These are phyloP conservation scores for Penicillium sp. DNA, from an alignment of 2,329 filamentous ascomycete genomes.

Conservation along the genomic window DNA sequence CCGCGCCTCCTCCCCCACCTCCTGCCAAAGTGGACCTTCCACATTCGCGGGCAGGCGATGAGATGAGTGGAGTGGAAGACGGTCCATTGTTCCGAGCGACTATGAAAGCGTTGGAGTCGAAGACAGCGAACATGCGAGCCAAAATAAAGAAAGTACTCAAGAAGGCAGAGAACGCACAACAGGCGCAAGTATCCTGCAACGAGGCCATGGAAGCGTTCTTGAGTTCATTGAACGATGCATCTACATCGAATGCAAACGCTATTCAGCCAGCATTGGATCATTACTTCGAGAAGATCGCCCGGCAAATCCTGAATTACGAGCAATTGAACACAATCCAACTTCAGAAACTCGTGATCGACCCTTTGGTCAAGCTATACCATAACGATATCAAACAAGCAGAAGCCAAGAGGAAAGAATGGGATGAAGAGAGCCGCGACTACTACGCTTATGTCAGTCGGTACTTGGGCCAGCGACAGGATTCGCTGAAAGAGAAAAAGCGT, in stretches of 20 bases:
- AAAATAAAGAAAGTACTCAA: constrained; percentile 97
- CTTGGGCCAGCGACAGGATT: constrained; percentile 92
- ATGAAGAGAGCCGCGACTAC: constrained; percentile 98
- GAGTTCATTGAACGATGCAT: constrained; percentile 80
- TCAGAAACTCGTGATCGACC: constrained; percentile 91
- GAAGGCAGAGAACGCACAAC: constrained; percentile 82
- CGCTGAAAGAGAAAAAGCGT: constrained; percentile 94
- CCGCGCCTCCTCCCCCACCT: constrained; percentile 29
- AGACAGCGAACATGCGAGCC: constrained; percentile 86
- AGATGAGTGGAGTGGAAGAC: constrained; percentile 80
- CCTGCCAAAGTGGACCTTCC: constrained; percentile 80
- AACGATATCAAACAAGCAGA: constrained; percentile 98
- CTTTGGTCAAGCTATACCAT: constrained; percentile 84
- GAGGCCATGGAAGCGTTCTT: constrained; percentile 79
- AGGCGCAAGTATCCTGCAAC: constrained; percentile 77
- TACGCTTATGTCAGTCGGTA: constrained; percentile 94
- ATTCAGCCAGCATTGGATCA: constrained; percentile 97
- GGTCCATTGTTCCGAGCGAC: constrained; percentile 94
- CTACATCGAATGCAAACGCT: constrained; percentile 86
- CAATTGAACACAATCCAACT: constrained; percentile 77
- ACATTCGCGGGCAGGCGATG: constrained; percentile 78
- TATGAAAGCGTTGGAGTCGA: constrained; percentile 93
- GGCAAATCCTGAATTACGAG: constrained; percentile 84
- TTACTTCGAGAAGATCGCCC: constrained; percentile 95
- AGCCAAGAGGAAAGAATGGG: constrained; percentile 93